Percentiles rank a stretch among this genome's conserved stretches.
Evolutionary conservation across 768 basidiomycete genomes (phyloP).

Genomic region (Neoboletus magnificus): DNA sequence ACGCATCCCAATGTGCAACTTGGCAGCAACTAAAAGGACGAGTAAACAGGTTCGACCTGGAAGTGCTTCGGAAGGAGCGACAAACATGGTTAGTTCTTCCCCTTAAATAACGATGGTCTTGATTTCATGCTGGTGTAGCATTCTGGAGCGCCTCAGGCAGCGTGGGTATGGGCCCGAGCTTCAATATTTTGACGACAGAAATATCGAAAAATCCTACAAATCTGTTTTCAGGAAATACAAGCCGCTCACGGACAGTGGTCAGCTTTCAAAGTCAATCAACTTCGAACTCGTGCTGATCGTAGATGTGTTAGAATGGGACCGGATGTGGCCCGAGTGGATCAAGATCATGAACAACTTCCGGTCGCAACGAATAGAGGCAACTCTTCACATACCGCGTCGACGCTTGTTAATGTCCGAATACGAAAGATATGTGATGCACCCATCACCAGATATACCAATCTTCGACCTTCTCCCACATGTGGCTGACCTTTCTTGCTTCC

Average conservation of each 20-base stretch:
- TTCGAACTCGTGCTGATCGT: background rate
- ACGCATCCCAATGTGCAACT: constrained; percentile 3
- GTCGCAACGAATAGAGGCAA: constrained; percentile 1
- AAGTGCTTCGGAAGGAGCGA: constrained; percentile 7
- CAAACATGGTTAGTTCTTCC: constrained; percentile 2
- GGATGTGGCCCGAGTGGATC: constrained; percentile 3
- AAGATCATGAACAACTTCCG: constrained; percentile 2
- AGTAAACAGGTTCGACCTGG: constrained; percentile 9
- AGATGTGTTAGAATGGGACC: constrained; percentile 9
- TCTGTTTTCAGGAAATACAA: constrained; percentile 9
- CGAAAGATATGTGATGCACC: constrained; percentile 4
- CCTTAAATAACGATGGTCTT: background rate
- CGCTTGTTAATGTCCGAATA: constrained; percentile 5
- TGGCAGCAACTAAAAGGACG: constrained; percentile 14
- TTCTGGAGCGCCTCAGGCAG: constrained; percentile 14
- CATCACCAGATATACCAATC: background rate
- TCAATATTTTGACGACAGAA: background rate
- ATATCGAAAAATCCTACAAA: background rate
- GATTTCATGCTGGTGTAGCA: constrained; percentile 5
- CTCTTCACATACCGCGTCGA: constrained; percentile 6
- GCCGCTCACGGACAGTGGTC: constrained; percentile 14
- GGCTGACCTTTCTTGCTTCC: constrained; percentile 8
- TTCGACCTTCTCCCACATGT: constrained; percentile 15
- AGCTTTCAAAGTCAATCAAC: background rate
- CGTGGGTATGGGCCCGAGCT: constrained; percentile 15